Conservation (phyloP, 306 rosid genomes). For the Sindora glabra region DNA sequence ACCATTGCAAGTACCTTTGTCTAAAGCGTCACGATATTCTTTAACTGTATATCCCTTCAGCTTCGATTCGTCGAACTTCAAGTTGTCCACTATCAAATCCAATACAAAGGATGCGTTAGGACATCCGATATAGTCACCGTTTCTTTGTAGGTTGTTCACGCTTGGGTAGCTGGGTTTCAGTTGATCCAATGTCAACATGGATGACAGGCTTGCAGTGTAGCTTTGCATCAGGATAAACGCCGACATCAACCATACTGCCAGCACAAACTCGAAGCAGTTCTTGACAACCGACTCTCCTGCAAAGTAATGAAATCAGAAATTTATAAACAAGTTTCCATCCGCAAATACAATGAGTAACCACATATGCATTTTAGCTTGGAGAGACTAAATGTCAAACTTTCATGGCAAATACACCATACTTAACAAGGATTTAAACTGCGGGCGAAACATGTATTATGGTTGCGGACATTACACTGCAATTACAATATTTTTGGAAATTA, state of each 20-base stretch:
- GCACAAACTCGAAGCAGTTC: conserved; percentile 3
- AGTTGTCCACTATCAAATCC: neutral
- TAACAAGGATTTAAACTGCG: no score
- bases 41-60: neutral
- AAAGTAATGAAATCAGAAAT: neutral
- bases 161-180: neutral
- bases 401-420: no score
- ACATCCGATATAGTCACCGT: neutral
- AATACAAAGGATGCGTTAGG: neutral
- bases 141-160: neutral
- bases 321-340: no score
- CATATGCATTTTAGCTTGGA: no score
- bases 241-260: conserved; percentile 1
- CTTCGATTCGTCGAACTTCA: neutral
- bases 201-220: conserved; percentile 15
- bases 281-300: neutral
- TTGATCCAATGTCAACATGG: conserved; percentile 6
- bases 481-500: no score
- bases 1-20: conserved; percentile 10
- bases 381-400: no score
- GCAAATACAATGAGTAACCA: no score
- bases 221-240: conserved; percentile 10
- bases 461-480: no score
- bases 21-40: conserved; percentile 10
- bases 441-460: no score